Conservation (phyloP, 148 eudicot species). For the Rhododendron ferrugineum region DNA sequence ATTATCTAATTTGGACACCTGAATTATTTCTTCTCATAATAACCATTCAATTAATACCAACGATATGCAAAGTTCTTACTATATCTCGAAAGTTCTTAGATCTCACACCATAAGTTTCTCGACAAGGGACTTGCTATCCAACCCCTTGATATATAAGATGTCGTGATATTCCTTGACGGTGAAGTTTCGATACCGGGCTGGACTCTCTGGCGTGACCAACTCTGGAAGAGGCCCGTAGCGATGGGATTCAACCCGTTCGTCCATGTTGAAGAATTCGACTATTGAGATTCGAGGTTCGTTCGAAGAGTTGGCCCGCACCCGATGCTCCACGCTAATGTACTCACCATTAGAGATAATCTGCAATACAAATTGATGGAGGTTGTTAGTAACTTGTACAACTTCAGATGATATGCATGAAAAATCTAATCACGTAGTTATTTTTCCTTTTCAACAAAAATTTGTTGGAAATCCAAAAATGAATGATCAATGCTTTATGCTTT, state of each 20-base stretch:
- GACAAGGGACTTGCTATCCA: conserved; percentile 18
- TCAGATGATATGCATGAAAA: background rate
- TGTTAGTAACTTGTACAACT: background rate
- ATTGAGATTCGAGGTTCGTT: conserved; percentile 21
- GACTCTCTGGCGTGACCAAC: conserved; percentile 19
- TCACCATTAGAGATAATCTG: conserved; percentile 24
- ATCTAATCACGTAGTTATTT: too few relatives aligned
- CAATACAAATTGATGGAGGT: background rate
- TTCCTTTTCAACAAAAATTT: too few relatives aligned
- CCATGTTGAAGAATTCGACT: conserved; percentile 10
- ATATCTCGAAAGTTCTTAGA: background rate
- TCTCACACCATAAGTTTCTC: background rate
- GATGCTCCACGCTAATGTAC: conserved; percentile 21
- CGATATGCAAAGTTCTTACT: too few relatives aligned
- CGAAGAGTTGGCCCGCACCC: conserved; percentile 19
- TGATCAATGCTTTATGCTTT: too few relatives aligned
- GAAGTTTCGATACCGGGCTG: conserved; percentile 18
- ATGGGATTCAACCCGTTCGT: background rate
- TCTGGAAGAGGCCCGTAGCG: conserved; percentile 24
- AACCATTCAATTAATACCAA: too few relatives aligned
- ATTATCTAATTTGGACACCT: too few relatives aligned
- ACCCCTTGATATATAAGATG: conserved; percentile 14
- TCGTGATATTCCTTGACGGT: conserved; percentile 13
- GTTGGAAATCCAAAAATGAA: too few relatives aligned
- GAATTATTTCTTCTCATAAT: too few relatives aligned